These are phyloP conservation scores for Trichophyton simii DNA, from an alignment of 2,329 filamentous ascomycete species.

Conservation along the genomic window DNA sequence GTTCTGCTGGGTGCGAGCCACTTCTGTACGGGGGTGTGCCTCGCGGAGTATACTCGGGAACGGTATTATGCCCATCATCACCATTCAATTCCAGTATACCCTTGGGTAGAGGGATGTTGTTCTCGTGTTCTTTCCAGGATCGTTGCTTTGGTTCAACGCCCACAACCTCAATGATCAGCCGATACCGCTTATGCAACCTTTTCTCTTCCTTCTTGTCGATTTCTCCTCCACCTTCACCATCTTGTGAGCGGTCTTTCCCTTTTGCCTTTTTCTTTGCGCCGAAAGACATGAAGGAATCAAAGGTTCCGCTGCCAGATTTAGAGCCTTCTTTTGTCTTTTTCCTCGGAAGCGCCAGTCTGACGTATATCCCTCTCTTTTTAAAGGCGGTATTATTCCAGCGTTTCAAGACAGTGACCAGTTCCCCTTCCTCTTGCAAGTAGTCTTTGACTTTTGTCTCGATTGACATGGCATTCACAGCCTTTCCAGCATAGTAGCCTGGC, in stretches of 20 bases:
- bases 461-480: constrained; percentile 7
- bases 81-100: neutral
- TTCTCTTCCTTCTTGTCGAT: constrained; percentile 7
- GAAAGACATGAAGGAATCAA: neutral
- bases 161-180: constrained; percentile 7
- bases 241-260: neutral
- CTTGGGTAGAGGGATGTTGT: neutral
- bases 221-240: neutral
- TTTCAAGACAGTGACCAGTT: constrained; percentile 8
- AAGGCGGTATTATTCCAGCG: constrained; percentile 10
- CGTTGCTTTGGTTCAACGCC: neutral
- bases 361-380: constrained; percentile 7
- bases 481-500: constrained; percentile 12
- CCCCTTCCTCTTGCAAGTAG: constrained; percentile 6
- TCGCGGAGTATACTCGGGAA: neutral
- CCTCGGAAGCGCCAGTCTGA: constrained; percentile 4
- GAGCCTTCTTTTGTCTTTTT: neutral
- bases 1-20: neutral
- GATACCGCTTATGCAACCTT: constrained; percentile 7
- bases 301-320: neutral
- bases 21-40: constrained; percentile 3
- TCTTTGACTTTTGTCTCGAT: constrained; percentile 9
- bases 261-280: constrained; percentile 2
- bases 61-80: neutral
- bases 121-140: neutral